Evolutionary conservation across 73 alveolate genomes (phyloP), one percentile per base, ranked within the genome.

Genomic region (Paramecium caudatum): DNA sequence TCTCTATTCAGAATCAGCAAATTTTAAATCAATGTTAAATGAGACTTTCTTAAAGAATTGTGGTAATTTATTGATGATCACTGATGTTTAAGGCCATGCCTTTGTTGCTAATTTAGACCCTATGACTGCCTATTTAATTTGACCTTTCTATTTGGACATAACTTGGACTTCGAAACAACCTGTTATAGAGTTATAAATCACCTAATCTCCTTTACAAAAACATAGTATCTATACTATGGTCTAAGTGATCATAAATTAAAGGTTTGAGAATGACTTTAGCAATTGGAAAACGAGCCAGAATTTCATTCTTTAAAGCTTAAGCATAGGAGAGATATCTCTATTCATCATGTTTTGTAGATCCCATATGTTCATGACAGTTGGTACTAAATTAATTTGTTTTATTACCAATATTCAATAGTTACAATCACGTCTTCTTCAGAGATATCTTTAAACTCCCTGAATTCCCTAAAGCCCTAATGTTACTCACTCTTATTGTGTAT

Each of bases 271-370:
- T 48, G 23, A 91, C 94, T 74, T 91, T 91, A 15, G 47, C 83
- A 17, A 90, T 90, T 32, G 95, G 95, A 34, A 69, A 91, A 12
- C 94, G 25, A 23, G 55, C 34, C 19, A 91, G 15, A 17, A 91
- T 90, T 27, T 81, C 92, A 36, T 65, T 90, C 41, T 90, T 91
- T 4, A 91, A 46, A 15, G 48, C 50, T 90, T 90, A 16, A 13
- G 95, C 95, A 23, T 46, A 39, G 8, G 4, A 17, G 36, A 37
- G 82, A 68, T 91, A 91, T 62, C 90, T 81, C 43, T 21, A 86
- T 78, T 92, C 92, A 23, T 90, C 94, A 69, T 91, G 95, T 16
- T 93, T 47, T 19, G 95, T 91, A 4, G 91, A 63, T 2, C 87
- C 90, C 65, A 47, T 15, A 41, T 91, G 95, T 46, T 65, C 91